Conservation (phyloP, 352 stramenopile species). For the Pythium myriotylum region DNA sequence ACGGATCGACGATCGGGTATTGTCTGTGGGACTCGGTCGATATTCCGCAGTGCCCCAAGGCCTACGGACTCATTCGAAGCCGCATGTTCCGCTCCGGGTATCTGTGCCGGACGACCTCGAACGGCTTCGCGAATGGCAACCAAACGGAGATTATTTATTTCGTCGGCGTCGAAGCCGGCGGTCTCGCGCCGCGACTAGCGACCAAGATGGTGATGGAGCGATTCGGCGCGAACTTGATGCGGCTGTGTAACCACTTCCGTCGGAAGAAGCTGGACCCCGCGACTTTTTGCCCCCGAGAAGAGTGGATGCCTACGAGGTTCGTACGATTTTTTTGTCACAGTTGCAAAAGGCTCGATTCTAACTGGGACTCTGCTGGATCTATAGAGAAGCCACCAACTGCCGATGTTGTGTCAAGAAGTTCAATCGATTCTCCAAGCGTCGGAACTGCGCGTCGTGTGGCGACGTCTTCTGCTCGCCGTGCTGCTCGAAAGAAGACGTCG, state of each 20-base stretch:
- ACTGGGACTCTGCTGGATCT: neutral
- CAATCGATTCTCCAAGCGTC: slow-evolving; percentile 39
- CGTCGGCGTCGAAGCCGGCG: slow-evolving; percentile 43
- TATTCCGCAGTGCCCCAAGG: slow-evolving; percentile 11
- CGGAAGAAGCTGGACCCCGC: slow-evolving; percentile 47
- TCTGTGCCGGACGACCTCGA: slow-evolving; percentile 33
- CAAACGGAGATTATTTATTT: slow-evolving; percentile 69
- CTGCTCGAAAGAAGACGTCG: slow-evolving; percentile 38
- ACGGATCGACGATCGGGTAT: slow-evolving; percentile 58
- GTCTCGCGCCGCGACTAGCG: slow-evolving; percentile 36
- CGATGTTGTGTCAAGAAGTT: slow-evolving; percentile 40
- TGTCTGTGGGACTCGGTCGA: slow-evolving; percentile 67
- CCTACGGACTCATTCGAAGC: slow-evolving; percentile 27
- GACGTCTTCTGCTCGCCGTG: slow-evolving; percentile 51
- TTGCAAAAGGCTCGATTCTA: too few relatives aligned
- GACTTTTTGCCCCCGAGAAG: slow-evolving; percentile 47
- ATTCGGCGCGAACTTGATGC: slow-evolving; percentile 43
- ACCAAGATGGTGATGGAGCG: slow-evolving; percentile 43
- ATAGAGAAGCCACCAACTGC: slow-evolving; percentile 33
- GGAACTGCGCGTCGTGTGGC: slow-evolving; percentile 52
- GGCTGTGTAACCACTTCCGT: slow-evolving; percentile 51
- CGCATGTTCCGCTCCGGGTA: slow-evolving; percentile 57
- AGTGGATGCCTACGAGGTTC: slow-evolving; percentile 42
- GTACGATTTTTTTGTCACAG: slow-evolving; percentile 2
- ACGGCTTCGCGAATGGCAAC: neutral